Percentiles rank a stretch among this genome's conserved stretches.
These are phyloP conservation scores for Panus rudis DNA, from an alignment of 768 basidiomycete genomes.

Conservation along the genomic window DNA sequence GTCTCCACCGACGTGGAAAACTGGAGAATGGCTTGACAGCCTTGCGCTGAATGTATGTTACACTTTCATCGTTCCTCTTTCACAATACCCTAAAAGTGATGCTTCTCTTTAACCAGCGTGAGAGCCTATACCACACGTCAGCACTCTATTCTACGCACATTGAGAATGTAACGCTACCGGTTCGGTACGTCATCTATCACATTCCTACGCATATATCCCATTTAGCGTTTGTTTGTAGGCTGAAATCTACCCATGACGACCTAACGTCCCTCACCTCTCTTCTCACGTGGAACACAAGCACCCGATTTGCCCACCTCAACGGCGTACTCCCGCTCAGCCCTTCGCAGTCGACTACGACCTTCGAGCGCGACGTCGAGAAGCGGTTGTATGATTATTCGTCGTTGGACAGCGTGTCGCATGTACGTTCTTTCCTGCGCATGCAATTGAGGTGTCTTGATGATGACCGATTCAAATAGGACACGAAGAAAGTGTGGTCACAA, in stretches of 20 bases:
- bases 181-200: conserved; percentile 17
- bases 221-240: conserved; percentile 18
- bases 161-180: conserved; percentile 29
- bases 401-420: not conserved
- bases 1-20: conserved; percentile 19
- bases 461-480: conserved; percentile 1
- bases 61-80: not conserved
- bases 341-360: conserved; percentile 1
- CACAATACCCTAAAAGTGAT: not conserved
- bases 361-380: conserved; percentile 4
- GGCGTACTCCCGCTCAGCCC: conserved; percentile 44
- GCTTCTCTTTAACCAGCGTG: conserved; percentile 11
- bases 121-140: conserved; percentile 24
- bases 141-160: conserved; percentile 31
- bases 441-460: not conserved
- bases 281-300: conserved; percentile 46
- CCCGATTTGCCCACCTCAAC: conserved; percentile 48
- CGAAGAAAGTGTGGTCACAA: conserved; percentile 29
- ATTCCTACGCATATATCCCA: not conserved
- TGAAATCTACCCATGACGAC: conserved; percentile 28
- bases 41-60: conserved; percentile 21
- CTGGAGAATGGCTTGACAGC: conserved; percentile 19
- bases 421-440: not conserved
- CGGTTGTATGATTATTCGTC: conserved; percentile 15
- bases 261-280: conserved; percentile 39